Percentiles rank a stretch among this genome's conserved stretches.
Evolutionary conservation across 108 stramenopile species (phyloP).

Genomic region (Nitzschia inconspicua): DNA sequence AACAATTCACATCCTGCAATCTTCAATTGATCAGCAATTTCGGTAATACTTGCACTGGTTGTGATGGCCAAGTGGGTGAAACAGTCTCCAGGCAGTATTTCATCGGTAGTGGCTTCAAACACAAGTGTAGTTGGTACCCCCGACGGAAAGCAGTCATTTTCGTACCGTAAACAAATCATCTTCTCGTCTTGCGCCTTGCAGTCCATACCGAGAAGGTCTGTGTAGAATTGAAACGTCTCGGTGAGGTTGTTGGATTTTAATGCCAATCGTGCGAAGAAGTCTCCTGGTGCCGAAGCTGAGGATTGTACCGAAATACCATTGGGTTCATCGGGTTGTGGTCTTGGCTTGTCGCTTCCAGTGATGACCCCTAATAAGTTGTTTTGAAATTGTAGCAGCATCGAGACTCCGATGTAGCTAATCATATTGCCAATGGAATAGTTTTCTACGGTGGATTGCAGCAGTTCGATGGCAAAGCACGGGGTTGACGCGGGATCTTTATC

Average conservation of each 20-base stretch:
- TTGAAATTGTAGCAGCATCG: conserved; percentile 34
- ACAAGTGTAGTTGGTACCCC: conserved; percentile 42
- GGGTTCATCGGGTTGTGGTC: conserved; percentile 16
- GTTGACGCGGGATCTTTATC: background rate
- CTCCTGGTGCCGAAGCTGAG: conserved; percentile 35
- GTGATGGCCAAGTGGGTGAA: conserved; percentile 37
- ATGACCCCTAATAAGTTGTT: conserved; percentile 18
- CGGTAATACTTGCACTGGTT: conserved; percentile 14
- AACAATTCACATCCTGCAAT: conserved; percentile 4
- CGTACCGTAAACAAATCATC: conserved; percentile 35
- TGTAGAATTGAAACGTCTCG: conserved; percentile 24
- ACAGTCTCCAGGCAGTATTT: conserved; percentile 20
- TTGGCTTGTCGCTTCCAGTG: background rate
- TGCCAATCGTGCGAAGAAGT: conserved; percentile 27
- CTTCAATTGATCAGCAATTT: background rate
- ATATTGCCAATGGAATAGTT: conserved; percentile 16
- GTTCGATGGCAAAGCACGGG: conserved; percentile 24
- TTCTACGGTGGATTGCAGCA: conserved; percentile 1
- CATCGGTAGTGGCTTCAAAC: conserved; percentile 6
- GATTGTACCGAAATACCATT: conserved; percentile 30
- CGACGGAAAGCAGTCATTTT: background rate
- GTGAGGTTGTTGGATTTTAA: conserved; percentile 19
- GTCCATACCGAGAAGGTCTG: conserved; percentile 29
- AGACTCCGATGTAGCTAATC: conserved; percentile 24
- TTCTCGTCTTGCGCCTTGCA: conserved; percentile 21